Percentiles rank a stretch among this genome's conserved stretches.
Evolutionary conservation across 108 stramenopile species (phyloP).

Genomic region (Asterionellopsis glacialis): DNA sequence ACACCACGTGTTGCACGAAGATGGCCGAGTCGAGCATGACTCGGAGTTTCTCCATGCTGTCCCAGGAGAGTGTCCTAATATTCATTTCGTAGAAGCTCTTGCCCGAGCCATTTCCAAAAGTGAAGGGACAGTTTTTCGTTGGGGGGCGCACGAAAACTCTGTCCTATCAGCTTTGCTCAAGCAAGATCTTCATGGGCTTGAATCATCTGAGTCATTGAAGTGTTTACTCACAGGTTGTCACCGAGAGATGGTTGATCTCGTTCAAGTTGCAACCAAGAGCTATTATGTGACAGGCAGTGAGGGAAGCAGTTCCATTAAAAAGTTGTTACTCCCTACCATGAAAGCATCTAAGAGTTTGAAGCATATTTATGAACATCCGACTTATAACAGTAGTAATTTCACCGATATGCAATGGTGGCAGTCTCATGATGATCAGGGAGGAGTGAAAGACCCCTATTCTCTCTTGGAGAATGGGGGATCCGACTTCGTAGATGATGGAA

Average conservation of each 20-base stretch:
- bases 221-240: constrained; percentile 21
- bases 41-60: constrained; percentile 45
- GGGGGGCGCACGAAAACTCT: constrained; percentile 42
- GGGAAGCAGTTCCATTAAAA: constrained; percentile 46
- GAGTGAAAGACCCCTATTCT: constrained; percentile 32
- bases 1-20: constrained; percentile 32
- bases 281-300: constrained; percentile 48
- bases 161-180: constrained; percentile 24
- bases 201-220: not conserved
- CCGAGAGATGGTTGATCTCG: constrained; percentile 38
- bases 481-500: constrained; percentile 14
- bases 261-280: constrained; percentile 24
- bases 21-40: constrained; percentile 26
- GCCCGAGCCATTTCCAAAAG: constrained; percentile 14
- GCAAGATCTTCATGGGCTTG: constrained; percentile 13
- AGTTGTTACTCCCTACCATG: constrained; percentile 33
- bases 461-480: constrained; percentile 1
- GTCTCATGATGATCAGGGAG: constrained; percentile 5
- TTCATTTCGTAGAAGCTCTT: constrained; percentile 29
- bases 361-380: constrained; percentile 25
- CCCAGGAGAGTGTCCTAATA: constrained; percentile 21
- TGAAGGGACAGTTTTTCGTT: constrained; percentile 45
- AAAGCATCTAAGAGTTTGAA: constrained; percentile 24
- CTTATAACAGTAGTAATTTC: constrained; percentile 40
- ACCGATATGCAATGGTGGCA: constrained; percentile 44